Conservation (phyloP, 805 yeast genomes). For the Danielia reshetovae region DNA sequence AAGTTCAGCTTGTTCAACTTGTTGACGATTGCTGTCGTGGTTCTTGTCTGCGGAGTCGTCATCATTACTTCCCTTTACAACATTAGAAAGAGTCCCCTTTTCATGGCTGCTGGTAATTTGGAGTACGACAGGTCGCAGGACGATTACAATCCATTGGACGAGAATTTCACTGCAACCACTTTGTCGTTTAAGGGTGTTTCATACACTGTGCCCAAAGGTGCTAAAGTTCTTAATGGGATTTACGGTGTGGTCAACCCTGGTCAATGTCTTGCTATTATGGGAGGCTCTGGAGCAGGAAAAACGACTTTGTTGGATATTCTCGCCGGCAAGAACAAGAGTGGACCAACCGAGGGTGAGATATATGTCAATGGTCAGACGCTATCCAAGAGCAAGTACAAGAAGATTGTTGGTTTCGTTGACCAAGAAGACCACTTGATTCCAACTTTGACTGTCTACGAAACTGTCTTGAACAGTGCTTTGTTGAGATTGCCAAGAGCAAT, state of each 20-base stretch:
- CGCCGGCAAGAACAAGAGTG: constrained; percentile 84
- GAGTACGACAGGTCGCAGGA: constrained; percentile 29
- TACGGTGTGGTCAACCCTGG: constrained; percentile 83
- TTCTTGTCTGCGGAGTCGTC: constrained; percentile 40
- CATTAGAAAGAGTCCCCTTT: constrained; percentile 60
- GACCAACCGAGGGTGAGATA: constrained; percentile 61
- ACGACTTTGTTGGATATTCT: constrained; percentile 89
- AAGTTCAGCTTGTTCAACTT: constrained; percentile 44
- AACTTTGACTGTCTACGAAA: constrained; percentile 92
- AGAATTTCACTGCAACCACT: constrained; percentile 60
- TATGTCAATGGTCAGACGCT: constrained; percentile 67
- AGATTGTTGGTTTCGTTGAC: constrained; percentile 89
- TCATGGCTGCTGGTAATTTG: constrained; percentile 21
- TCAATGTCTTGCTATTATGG: constrained; percentile 92
- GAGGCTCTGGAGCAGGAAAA: constrained; percentile 98
- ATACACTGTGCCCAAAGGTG: constrained; percentile 48
- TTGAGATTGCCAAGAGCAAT: constrained; percentile 79
- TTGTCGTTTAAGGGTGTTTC: constrained; percentile 71
- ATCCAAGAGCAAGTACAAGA: constrained; percentile 46
- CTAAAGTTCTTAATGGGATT: constrained; percentile 54
- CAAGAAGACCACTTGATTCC: constrained; percentile 91
- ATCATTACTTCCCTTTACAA: constrained; percentile 43
- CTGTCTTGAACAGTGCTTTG: constrained; percentile 87
- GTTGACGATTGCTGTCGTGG: constrained; percentile 41
- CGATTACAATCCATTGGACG: constrained; percentile 41